A percentile compares a stretch with the other conserved stretches of the same genome.
Evolutionary conservation across 1,284 basidiomycete genomes (phyloP).

Genomic region (Irpex sp.): DNA sequence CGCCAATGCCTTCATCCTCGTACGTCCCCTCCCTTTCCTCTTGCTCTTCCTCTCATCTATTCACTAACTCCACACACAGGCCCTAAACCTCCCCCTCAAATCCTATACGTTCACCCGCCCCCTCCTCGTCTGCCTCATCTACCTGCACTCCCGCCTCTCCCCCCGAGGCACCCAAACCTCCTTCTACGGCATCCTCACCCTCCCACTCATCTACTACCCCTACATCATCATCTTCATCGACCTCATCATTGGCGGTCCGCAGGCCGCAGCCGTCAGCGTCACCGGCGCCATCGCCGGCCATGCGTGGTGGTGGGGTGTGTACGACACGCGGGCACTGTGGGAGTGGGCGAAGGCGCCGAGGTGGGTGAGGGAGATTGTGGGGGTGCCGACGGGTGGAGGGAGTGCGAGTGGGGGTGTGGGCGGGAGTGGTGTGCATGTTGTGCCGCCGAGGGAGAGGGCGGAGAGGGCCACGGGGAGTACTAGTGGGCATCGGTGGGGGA

Average conservation of each 20-base stretch:
- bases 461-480: constrained; percentile 9
- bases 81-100: constrained; percentile 62
- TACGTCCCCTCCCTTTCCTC: constrained; percentile 30
- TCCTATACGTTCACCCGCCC: constrained; percentile 61
- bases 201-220: constrained; percentile 74
- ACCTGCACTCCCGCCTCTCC: constrained; percentile 64
- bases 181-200: constrained; percentile 68
- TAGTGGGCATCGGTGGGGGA: constrained; percentile 38
- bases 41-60: background rate
- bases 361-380: constrained; percentile 33
- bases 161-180: constrained; percentile 65
- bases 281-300: constrained; percentile 78
- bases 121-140: constrained; percentile 65
- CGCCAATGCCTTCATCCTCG: constrained; percentile 54
- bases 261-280: constrained; percentile 50
- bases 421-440: constrained; percentile 26
- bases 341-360: constrained; percentile 32
- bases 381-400: constrained; percentile 14
- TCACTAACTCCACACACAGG: constrained; percentile 26
- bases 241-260: constrained; percentile 60
- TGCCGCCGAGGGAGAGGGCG: constrained; percentile 25
- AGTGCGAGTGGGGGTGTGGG: constrained; percentile 21
- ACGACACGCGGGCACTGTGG: constrained; percentile 30
- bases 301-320: constrained; percentile 73
- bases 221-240: constrained; percentile 75